Evolutionary conservation across 495 filamentous ascomycete genomes (phyloP).

Genomic region (Aspergillus biplanus): DNA sequence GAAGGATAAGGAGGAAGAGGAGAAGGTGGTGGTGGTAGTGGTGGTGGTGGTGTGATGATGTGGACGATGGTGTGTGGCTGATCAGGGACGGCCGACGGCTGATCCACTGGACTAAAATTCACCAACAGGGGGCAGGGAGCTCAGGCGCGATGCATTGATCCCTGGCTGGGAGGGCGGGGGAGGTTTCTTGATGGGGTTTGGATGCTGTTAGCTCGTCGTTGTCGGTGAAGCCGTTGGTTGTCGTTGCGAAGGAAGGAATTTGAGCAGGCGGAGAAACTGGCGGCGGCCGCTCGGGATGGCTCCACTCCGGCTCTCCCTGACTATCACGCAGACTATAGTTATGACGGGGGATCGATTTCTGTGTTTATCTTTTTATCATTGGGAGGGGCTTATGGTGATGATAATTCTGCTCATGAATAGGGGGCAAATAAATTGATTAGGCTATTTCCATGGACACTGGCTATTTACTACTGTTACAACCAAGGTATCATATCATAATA

Average conservation of each 20-base stretch:
- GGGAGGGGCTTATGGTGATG: no score
- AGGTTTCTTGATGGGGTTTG: background rate
- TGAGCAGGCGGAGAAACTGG: no score
- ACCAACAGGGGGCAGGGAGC: background rate
- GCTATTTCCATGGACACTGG: background rate
- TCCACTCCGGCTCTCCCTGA: no score
- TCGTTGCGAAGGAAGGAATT: no score
- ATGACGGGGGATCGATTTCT: no score
- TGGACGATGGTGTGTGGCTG: conserved; percentile 6
- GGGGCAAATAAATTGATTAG: no score
- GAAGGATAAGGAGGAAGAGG: background rate
- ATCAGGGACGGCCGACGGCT: background rate
- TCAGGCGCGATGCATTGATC: background rate
- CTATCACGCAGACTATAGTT: no score
- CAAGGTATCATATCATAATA: background rate
- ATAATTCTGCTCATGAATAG: no score
- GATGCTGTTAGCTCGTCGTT: background rate
- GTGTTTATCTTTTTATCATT: no score
- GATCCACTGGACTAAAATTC: conserved; percentile 1
- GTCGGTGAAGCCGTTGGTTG: no score
- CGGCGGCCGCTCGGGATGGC: no score
- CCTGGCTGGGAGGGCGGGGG: background rate
- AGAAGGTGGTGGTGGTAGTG: no score
- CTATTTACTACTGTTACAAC: background rate
- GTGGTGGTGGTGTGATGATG: conserved; percentile 3